Evolutionary conservation across 1,284 basidiomycete species (phyloP), one percentile per base, ranked within the genome.

Genomic region (Boletus sp.): DNA sequence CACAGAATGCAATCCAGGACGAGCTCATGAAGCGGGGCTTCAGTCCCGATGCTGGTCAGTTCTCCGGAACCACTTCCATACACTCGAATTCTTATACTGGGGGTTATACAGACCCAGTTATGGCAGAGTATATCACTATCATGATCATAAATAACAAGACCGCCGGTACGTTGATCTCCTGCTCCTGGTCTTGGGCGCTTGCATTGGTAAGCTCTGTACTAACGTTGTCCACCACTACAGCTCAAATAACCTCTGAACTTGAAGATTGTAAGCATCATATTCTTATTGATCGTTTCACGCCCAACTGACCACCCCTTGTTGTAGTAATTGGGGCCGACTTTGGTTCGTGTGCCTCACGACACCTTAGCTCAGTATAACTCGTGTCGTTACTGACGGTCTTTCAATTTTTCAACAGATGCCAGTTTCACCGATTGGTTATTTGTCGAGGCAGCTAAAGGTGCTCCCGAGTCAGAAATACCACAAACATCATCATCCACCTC

Each of bases 81-180:
- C 46, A 15, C 47, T 47, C 6, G 2, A 56, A 47, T 1, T 33
- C 57, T 66, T 24, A 68, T 45, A 8, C 7, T 27, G 18, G 33
- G 11, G 13, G 51, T 58, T 49, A 60, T 55, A 8, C 60, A 89
- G 91, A 94, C 73, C 82, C 84, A n/a, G 89, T 92, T 63, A 93
- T 93, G 91, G 89, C 91, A 7, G 92, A 94, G 72, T 94, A 92
- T 68, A 92, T 93, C 61, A 91, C 91, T 24, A 94, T 94, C 62
- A 93, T 94, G 92, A 83, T 94, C 51, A 92, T 93, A 61, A 94
- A 94, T 72, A 90, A 91, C 75, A 94, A 94, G 78, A 88, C 88
- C 57, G 74, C 85, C 64, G 84, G 91, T 90, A 63, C 41, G 86
- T 76, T 45, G 20, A 42, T 20, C 27, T 47, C 24, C 36, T 49